These are phyloP conservation scores for Aspergillus conjunctus DNA, from an alignment of 495 filamentous ascomycete species.

Conservation along the genomic window DNA sequence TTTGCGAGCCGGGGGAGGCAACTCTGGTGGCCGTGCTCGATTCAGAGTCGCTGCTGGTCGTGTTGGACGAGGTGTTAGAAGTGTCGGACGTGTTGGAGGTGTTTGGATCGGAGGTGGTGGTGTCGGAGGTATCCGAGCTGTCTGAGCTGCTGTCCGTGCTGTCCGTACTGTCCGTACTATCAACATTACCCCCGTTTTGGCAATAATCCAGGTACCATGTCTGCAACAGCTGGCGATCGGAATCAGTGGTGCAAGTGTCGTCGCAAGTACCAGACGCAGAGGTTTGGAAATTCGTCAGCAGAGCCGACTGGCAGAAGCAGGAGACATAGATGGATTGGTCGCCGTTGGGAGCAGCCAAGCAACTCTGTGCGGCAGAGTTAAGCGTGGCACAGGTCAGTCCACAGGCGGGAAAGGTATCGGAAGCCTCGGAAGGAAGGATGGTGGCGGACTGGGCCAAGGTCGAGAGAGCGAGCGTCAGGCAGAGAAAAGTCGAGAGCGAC, in stretches of 20 bases:
- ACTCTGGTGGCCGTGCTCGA: too few relatives aligned
- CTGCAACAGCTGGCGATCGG: slow-evolving; percentile 44
- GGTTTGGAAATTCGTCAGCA: slow-evolving; percentile 43
- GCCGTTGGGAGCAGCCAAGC: slow-evolving; percentile 40
- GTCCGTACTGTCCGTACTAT: slow-evolving; percentile 18
- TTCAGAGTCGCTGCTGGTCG: too few relatives aligned
- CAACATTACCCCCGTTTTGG: slow-evolving; percentile 27
- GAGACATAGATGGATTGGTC: slow-evolving; percentile 45
- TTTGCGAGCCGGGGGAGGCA: background rate
- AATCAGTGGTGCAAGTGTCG: slow-evolving; percentile 35
- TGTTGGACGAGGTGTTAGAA: too few relatives aligned
- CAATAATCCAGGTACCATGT: slow-evolving; percentile 55
- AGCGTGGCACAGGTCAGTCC: slow-evolving; percentile 50
- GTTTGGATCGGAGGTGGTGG: too few relatives aligned
- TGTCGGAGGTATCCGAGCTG: background rate
- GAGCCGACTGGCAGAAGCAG: slow-evolving; percentile 58
- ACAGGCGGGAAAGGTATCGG: slow-evolving; percentile 51
- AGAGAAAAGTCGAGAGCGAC: slow-evolving; percentile 15
- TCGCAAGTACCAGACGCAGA: slow-evolving; percentile 39
- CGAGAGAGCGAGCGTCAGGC: slow-evolving; percentile 23
- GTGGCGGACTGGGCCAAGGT: slow-evolving; percentile 28
- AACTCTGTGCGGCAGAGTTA: slow-evolving; percentile 46
- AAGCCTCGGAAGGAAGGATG: slow-evolving; percentile 38
- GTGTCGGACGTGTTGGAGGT: too few relatives aligned
- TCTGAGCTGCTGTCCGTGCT: slow-evolving; percentile 19